Percentiles rank a stretch among this genome's conserved stretches.
Conservation (phyloP, 441 rosid species). For the Metrosideros polymorpha region DNA sequence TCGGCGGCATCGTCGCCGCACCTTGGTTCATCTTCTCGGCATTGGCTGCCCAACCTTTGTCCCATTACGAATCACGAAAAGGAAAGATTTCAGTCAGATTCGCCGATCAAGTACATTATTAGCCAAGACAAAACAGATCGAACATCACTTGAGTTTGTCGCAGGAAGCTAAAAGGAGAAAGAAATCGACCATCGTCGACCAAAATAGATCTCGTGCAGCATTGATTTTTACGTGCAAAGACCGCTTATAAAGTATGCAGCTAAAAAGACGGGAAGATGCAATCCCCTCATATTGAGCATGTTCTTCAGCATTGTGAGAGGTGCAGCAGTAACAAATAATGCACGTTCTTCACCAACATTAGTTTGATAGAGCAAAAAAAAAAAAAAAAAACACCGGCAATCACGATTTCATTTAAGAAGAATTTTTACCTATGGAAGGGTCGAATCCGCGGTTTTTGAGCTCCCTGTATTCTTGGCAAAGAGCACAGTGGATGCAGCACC, state of each 20-base stretch:
- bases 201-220: not conserved
- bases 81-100: not conserved
- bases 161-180: not conserved
- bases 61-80: not conserved
- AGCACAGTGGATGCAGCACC: not conserved
- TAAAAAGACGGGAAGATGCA: not conserved
- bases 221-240: not conserved
- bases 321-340: not conserved
- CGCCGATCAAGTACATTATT: not conserved
- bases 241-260: not conserved
- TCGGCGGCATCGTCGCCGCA: not conserved
- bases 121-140: not conserved
- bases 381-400: not conserved
- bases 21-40: not conserved
- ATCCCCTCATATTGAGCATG: not conserved
- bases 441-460: slow-evolving; percentile 1
- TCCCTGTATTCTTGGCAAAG: slow-evolving; percentile 7
- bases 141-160: not conserved
- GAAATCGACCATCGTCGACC: not conserved
- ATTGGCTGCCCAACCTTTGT: not conserved
- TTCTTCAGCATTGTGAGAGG: not conserved
- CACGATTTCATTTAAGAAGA: not conserved
- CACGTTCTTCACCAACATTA: not conserved
- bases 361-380: not conserved
- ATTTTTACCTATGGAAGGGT: slow-evolving; percentile 1